Conservation (phyloP, 441 rosid genomes). For the Capsella rubella region DNA sequence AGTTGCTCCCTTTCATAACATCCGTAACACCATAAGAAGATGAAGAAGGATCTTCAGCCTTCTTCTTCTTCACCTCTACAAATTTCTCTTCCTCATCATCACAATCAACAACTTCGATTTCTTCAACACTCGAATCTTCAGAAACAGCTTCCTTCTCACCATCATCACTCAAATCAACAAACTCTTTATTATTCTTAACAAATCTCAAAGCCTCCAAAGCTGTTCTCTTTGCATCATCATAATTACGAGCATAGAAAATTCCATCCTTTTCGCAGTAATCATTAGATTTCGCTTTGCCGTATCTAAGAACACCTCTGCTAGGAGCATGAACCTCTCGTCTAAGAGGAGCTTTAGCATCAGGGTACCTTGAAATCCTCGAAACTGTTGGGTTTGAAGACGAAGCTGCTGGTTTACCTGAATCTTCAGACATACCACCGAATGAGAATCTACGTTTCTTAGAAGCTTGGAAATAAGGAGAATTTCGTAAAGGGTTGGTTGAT, state of each 20-base stretch:
- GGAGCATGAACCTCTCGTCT: slow-evolving; percentile 73
- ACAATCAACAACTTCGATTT: slow-evolving; percentile 41
- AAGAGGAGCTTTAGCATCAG: slow-evolving; percentile 65
- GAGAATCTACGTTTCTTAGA: slow-evolving; percentile 54
- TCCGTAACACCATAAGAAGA: slow-evolving; percentile 47
- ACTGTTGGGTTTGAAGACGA: slow-evolving; percentile 52
- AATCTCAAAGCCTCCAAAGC: slow-evolving; percentile 60
- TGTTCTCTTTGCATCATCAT: slow-evolving; percentile 47
- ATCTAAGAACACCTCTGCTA: slow-evolving; percentile 56
- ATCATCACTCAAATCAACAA: slow-evolving; percentile 55
- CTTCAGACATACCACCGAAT: slow-evolving; percentile 35
- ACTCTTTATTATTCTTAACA: slow-evolving; percentile 36
- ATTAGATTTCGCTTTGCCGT: slow-evolving; percentile 33
- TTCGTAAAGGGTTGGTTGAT: slow-evolving; percentile 35
- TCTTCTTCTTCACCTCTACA: slow-evolving; percentile 51
- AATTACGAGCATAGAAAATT: slow-evolving; percentile 40
- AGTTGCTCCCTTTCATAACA: slow-evolving; percentile 49
- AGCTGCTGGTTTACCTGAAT: slow-evolving; percentile 44
- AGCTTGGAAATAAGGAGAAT: slow-evolving; percentile 51
- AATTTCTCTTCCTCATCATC: slow-evolving; percentile 39
- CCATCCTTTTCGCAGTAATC: slow-evolving; percentile 41
- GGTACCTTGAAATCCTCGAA: slow-evolving; percentile 64
- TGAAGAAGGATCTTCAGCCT: slow-evolving; percentile 30
- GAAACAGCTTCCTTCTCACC: slow-evolving; percentile 44
- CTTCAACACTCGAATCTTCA: slow-evolving; percentile 68